These are phyloP conservation scores for Cercospora sp. DNA, from an alignment of 2,329 filamentous ascomycete species.

Conservation along the genomic window DNA sequence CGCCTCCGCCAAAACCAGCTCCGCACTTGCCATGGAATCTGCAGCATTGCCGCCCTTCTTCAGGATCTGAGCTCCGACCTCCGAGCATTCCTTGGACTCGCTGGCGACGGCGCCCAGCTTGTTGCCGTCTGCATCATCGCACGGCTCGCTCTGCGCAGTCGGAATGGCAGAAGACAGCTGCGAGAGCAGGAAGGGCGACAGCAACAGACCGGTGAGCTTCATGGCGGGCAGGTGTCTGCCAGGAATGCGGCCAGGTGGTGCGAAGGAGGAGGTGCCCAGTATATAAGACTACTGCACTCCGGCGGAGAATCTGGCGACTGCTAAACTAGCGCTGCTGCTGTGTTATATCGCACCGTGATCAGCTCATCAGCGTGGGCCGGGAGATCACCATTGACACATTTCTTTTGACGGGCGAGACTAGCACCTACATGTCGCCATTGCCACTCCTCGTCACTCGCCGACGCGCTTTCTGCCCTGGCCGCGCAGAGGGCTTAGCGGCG, in stretches of 20 bases:
- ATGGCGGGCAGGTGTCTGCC: constrained; percentile 11
- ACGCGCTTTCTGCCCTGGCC: not conserved
- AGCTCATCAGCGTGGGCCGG: not conserved
- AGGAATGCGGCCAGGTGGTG: not conserved
- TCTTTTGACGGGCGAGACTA: not conserved
- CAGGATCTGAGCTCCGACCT: constrained; percentile 50
- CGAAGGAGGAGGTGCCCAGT: not conserved
- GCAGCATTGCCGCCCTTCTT: constrained; percentile 54
- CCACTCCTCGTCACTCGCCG: not conserved
- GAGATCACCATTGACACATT: not conserved
- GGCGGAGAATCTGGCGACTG: not conserved
- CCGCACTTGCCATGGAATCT: constrained; percentile 44
- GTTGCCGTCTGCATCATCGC: constrained; percentile 29
- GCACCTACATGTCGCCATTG: not conserved
- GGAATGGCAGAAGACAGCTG: constrained; percentile 22
- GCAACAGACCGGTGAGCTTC: constrained; percentile 17
- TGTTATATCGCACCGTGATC: not conserved
- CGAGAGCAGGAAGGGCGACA: constrained; percentile 27
- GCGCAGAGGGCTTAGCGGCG: not conserved
- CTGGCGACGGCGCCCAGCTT: constrained; percentile 50
- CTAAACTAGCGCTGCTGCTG: not conserved
- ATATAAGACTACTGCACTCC: not conserved
- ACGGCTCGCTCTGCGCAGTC: constrained; percentile 18
- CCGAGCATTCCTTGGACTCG: constrained; percentile 35
- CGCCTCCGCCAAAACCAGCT: too few relatives aligned